A percentile compares a stretch with the other conserved stretches of the same genome.
Evolutionary conservation across 2,329 filamentous ascomycete genomes (phyloP).

Genomic region (Triangularia verruculosa): DNA sequence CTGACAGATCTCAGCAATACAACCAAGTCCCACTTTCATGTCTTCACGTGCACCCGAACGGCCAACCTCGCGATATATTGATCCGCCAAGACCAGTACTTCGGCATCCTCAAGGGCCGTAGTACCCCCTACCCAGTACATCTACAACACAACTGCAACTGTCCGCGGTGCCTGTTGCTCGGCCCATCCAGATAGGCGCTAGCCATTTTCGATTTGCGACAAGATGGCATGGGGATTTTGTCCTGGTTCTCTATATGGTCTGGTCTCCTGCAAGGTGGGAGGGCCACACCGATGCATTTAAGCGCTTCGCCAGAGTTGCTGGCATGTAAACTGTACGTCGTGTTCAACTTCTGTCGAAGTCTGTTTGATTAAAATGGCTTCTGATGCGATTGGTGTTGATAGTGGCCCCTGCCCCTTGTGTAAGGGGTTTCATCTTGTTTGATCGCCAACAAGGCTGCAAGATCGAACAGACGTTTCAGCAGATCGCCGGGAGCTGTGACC

Average conservation of each 20-base stretch:
- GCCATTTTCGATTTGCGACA: background rate
- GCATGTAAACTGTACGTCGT: background rate
- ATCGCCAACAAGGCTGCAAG: conserved; percentile 12
- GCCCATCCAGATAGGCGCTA: no score
- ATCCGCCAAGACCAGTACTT: conserved; percentile 6
- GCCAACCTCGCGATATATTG: conserved; percentile 7
- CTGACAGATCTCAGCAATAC: background rate
- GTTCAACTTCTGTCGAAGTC: background rate
- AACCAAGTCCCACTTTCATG: background rate
- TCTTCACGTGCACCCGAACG: background rate
- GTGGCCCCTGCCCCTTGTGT: background rate
- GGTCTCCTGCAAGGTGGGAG: background rate
- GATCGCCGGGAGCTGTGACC: background rate
- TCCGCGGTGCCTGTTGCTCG: no score
- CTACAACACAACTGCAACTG: no score
- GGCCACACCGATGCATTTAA: background rate
- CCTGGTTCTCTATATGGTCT: background rate
- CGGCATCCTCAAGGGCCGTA: conserved; percentile 3
- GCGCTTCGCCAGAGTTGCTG: background rate
- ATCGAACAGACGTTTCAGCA: conserved; percentile 11
- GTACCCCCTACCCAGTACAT: background rate
- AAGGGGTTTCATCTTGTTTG: conserved; percentile 5
- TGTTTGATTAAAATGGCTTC: background rate
- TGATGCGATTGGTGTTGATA: conserved; percentile 13
- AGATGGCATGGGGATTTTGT: background rate